Base-by-base conservation (phyloP, 352 stramenopile genomes). In the Saprolegnia diclina region DNA sequence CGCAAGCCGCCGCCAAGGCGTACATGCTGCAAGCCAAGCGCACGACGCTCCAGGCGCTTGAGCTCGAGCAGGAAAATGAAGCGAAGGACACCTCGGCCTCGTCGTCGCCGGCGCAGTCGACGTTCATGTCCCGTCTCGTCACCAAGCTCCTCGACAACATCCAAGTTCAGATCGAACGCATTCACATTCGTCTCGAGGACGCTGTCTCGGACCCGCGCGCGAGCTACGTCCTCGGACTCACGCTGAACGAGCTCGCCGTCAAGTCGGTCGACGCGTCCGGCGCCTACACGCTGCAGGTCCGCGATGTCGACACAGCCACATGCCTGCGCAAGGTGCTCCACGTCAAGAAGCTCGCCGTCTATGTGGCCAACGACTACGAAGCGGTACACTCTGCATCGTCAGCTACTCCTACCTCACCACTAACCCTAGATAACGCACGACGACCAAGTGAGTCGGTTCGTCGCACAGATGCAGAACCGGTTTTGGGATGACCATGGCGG, bases 101-200 rank as follows among this genome's bases (percentile, higher is more conserved):
- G 2, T 35, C n/a, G 44, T 45, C 37, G 72, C 62, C 3, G 22
- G 10, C 32, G 65, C 67, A 46, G 55, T 79, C 91, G 75, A 89
- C 81, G 46, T 83, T 94, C 56, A 67, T 90, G 1, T 87, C 89
- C 68, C 91, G 91, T 59, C 73, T 94, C 61, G 69, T 91, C 19
- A 78, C 88, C 37, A 94, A 94, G 56, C 74, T 84, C 57, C 78
- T 94, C 46, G 85, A 94, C 73, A 94, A 94, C n/a, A 77, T 94
- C 48, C 85, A 94, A 57, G 71, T 94, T 1, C 80, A 90, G 19
- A 76, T 94, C 29, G 83, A 90, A 71, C 81, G 89, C 65, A 75
- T 92, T 26, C 85, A 94, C 66, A 22, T 92, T 46, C 73, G 85
- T 0, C 69, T 94, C 50, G 85, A 94, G 45, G 85, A 94, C 75